Conservation (phyloP, 108 stramenopile genomes). For the Fistulifera pelliculosa region DNA sequence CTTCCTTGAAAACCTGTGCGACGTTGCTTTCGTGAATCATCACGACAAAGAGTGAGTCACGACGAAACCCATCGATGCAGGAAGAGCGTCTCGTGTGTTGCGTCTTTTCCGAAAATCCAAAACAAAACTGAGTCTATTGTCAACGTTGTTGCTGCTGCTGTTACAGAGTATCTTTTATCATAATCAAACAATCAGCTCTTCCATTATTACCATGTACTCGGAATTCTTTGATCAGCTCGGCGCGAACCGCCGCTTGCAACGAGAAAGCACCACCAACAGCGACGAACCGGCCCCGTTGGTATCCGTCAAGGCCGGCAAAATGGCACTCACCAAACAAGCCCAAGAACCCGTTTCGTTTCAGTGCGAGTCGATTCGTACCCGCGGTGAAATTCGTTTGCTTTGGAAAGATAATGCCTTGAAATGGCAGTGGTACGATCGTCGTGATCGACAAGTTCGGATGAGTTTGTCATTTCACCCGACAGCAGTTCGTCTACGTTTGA, state of each 20-base stretch:
- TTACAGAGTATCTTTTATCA: too few relatives aligned
- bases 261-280: neutral
- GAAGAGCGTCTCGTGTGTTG: too few relatives aligned
- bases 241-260: neutral
- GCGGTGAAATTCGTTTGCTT: slow-evolving; percentile 55
- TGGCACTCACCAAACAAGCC: slow-evolving; percentile 28
- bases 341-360: slow-evolving; percentile 51
- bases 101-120: too few relatives aligned
- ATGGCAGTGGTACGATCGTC: slow-evolving; percentile 75
- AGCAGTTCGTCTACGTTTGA: slow-evolving; percentile 36
- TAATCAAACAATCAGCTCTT: neutral
- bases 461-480: slow-evolving; percentile 11
- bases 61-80: too few relatives aligned
- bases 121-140: too few relatives aligned
- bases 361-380: slow-evolving; percentile 51
- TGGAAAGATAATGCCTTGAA: slow-evolving; percentile 26
- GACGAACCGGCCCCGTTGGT: slow-evolving; percentile 31
- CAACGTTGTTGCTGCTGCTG: too few relatives aligned
- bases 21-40: too few relatives aligned
- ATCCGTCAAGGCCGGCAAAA: slow-evolving; percentile 66
- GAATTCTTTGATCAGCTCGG: slow-evolving; percentile 44
- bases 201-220: slow-evolving; percentile 30
- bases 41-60: too few relatives aligned
- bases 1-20: too few relatives aligned
- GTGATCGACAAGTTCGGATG: slow-evolving; percentile 52